Evolutionary conservation across 495 filamentous ascomycete species (phyloP).

Genomic region (Paragyromitra xinjiangensis): DNA sequence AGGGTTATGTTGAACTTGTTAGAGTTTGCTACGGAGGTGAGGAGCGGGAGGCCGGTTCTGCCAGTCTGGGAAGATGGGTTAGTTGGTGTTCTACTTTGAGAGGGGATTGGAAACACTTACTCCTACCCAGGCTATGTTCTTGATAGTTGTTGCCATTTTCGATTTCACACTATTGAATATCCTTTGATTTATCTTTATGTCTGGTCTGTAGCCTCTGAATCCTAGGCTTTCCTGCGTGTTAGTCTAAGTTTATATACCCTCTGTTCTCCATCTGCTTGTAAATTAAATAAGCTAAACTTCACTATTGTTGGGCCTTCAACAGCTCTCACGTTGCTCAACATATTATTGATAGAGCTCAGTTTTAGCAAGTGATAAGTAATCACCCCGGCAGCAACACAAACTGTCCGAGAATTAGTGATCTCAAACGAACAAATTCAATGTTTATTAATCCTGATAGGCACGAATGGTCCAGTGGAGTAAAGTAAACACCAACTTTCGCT

Average conservation of each 20-base stretch:
- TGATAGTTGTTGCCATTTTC: slow-evolving; percentile 1
- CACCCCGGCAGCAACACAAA: background rate
- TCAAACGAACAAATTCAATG: background rate
- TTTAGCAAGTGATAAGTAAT: background rate
- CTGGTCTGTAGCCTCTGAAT: background rate
- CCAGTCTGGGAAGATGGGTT: background rate
- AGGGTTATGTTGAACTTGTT: slow-evolving; percentile 5
- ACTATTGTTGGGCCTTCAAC: background rate
- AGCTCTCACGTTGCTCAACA: background rate
- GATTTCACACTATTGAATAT: background rate
- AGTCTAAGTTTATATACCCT: background rate
- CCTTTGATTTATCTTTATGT: background rate
- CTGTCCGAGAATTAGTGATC: background rate
- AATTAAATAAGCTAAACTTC: background rate
- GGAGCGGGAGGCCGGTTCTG: slow-evolving; percentile 18
- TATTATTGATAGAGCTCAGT: background rate
- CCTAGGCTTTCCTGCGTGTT: background rate
- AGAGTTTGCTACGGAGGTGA: slow-evolving; percentile 18
- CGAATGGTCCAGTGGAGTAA: background rate
- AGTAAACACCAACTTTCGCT: background rate
- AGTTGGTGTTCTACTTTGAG: background rate
- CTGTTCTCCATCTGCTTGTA: background rate
- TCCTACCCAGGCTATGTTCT: slow-evolving; percentile 6
- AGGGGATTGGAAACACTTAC: background rate
- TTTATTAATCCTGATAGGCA: background rate